Evolutionary conservation across 192 early-diverging fungal genomes (phyloP).

Genomic region (Dimargaris xerosporica): DNA sequence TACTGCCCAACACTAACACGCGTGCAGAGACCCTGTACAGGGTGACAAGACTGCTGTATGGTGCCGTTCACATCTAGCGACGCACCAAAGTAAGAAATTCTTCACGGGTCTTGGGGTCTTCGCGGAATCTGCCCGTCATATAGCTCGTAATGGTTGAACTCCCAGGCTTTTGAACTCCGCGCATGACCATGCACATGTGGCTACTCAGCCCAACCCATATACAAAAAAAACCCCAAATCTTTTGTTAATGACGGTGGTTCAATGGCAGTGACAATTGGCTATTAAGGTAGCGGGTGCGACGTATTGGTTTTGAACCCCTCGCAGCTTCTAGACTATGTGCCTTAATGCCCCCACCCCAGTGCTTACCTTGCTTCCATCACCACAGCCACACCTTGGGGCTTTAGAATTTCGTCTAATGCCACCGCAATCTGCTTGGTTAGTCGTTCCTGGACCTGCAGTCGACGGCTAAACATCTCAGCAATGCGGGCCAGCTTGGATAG

Average conservation of each 20-base stretch:
- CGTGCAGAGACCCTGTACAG: no score
- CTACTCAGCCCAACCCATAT: constrained; percentile 11
- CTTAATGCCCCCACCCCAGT: constrained; percentile 13
- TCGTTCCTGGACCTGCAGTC: constrained; percentile 95
- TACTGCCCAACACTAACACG: no score
- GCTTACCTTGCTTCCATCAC: constrained; percentile 85
- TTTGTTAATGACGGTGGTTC: no score
- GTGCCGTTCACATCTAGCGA: neutral
- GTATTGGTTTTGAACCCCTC: no score
- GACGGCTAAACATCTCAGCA: constrained; percentile 93
- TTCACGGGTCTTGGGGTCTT: constrained; percentile 83
- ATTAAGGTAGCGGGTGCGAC: no score
- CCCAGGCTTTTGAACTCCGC: constrained; percentile 95
- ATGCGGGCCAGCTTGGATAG: constrained; percentile 94
- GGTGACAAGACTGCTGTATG: no score
- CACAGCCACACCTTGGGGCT: constrained; percentile 94
- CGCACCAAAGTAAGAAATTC: constrained; percentile 80
- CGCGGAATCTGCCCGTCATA: constrained; percentile 88
- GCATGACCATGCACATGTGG: constrained; percentile 96
- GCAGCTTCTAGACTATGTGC: no score
- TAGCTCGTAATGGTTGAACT: constrained; percentile 83
- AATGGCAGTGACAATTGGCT: no score
- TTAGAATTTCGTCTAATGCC: constrained; percentile 75
- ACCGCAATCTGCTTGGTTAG: constrained; percentile 95
- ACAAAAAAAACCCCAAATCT: no score